A percentile compares a stretch with the other conserved stretches of the same genome.
phyloP scores from a whole-genome alignment of 2,329 filamentous ascomycete species.

The Aspergillus niger region DNA sequence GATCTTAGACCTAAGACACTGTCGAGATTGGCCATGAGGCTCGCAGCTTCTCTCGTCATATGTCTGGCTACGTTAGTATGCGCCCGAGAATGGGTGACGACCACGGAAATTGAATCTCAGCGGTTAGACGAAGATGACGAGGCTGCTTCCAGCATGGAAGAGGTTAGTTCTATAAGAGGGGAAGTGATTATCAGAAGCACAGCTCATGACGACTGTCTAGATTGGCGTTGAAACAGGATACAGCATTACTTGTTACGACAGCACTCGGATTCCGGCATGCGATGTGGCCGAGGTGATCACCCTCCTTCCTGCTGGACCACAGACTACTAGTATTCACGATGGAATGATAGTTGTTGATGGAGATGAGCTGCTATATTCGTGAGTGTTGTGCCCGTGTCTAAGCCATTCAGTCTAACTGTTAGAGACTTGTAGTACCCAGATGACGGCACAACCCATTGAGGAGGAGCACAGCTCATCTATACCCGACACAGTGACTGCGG shows the following conservation, averaged over 20 bases:
- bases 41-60: neutral
- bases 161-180: neutral
- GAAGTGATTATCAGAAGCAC: neutral
- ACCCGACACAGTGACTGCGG: neutral
- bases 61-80: neutral
- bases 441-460: too few relatives aligned
- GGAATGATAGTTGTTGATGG: neutral
- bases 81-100: neutral
- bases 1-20: neutral
- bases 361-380: neutral
- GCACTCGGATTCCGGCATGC: neutral
- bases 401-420: too few relatives aligned
- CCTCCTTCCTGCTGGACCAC: neutral
- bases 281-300: neutral
- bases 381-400: neutral
- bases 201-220: neutral
- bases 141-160: neutral
- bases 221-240: neutral
- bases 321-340: neutral
- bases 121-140: neutral
- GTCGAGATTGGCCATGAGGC: neutral
- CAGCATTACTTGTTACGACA: neutral
- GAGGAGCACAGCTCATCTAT: too few relatives aligned
- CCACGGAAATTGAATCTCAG: neutral
- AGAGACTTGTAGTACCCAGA: neutral